phyloP scores from a whole-genome alignment of 495 filamentous ascomycete species.

The Podospora pseudopauciseta region DNA sequence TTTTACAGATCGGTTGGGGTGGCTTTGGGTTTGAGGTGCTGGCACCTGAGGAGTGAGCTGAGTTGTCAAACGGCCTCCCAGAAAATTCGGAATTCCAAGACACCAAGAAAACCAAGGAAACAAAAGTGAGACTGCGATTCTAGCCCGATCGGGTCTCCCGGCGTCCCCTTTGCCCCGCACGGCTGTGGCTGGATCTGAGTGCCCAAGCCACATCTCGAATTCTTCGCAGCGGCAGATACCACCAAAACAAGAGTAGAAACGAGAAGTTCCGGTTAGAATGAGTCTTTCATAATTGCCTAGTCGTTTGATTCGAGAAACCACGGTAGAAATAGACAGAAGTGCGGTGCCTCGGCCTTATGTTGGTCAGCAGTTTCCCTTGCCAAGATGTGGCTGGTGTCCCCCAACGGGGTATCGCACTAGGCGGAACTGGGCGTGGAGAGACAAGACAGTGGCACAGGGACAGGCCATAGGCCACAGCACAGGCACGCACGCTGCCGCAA shows the following conservation, averaged over 20 bases:
- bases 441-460: slow-evolving; percentile 7
- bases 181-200: background rate
- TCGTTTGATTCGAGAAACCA: too few species aligned
- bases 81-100: background rate
- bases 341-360: background rate
- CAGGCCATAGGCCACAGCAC: background rate
- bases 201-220: background rate
- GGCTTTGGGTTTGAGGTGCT: background rate
- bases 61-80: background rate
- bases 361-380: background rate
- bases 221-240: background rate
- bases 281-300: too few species aligned
- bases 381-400: background rate
- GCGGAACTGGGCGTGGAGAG: slow-evolving; percentile 6
- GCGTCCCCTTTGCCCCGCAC: background rate
- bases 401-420: background rate
- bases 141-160: background rate
- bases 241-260: background rate
- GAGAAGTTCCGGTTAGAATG: background rate
- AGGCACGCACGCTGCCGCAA: slow-evolving; percentile 2
- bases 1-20: background rate
- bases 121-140: background rate
- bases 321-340: background rate
- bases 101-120: background rate
- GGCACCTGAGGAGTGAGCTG: background rate